A percentile compares a stretch with the other conserved stretches of the same genome.
Conservation (phyloP, 2,329 filamentous ascomycete species). For the Aspergillus transmontanensis region DNA sequence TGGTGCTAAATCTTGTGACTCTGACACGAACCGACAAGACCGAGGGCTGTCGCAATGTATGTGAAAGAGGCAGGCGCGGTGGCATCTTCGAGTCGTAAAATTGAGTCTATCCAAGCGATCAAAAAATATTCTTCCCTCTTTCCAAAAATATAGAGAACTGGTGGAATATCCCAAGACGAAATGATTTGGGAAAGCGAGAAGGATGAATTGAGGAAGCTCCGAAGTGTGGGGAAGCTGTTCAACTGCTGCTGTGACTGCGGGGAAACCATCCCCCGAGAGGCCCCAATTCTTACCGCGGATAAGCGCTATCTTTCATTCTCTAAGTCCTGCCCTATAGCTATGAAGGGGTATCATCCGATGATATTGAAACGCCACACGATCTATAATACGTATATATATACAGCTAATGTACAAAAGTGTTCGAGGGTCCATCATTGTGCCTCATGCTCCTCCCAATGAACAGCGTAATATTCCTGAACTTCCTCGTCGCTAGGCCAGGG, state of each 20-base stretch:
- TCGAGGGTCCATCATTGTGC: slow-evolving; percentile 17
- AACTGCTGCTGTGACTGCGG: slow-evolving; percentile 5
- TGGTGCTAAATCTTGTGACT: slow-evolving; percentile 39
- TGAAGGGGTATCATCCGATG: slow-evolving; percentile 20
- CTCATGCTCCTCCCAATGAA: slow-evolving; percentile 8
- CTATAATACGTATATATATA: slow-evolving; percentile 22
- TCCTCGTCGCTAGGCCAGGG: slow-evolving; percentile 47
- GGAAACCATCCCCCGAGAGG: slow-evolving; percentile 6
- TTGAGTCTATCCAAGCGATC: neutral
- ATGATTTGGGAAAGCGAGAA: neutral
- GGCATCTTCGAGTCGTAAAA: slow-evolving; percentile 27
- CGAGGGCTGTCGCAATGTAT: slow-evolving; percentile 23
- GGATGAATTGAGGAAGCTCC: neutral
- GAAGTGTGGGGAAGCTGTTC: slow-evolving; percentile 15
- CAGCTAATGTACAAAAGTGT: slow-evolving; percentile 21
- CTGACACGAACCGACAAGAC: slow-evolving; percentile 29
- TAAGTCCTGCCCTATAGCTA: neutral
- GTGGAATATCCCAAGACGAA: neutral
- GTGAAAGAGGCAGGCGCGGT: slow-evolving; percentile 32
- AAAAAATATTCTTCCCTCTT: neutral
- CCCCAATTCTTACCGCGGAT: slow-evolving; percentile 17
- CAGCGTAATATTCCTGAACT: slow-evolving; percentile 37
- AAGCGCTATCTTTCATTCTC: slow-evolving; percentile 14
- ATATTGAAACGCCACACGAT: neutral
- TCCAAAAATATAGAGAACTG: no score